Evolutionary conservation across 2,329 filamentous ascomycete species (phyloP).

Genomic region (Diaporthe australafricana): DNA sequence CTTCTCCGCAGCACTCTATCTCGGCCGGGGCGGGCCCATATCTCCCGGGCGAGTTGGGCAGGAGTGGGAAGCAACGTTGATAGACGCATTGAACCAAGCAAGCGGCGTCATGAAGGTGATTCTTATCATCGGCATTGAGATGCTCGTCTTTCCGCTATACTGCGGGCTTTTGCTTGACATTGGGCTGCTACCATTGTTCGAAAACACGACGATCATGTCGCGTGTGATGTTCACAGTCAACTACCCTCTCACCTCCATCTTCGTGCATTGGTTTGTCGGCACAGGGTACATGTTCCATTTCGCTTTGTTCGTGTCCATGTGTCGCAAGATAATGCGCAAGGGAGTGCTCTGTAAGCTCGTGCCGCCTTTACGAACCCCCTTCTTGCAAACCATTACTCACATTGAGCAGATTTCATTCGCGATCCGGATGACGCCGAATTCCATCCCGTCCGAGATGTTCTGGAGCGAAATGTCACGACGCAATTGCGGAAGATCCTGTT

Average conservation of each 20-base stretch:
- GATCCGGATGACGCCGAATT: conserved; percentile 99
- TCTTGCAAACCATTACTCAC: conserved; percentile 45
- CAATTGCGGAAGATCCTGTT: conserved; percentile 97
- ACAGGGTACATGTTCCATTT: conserved; percentile 99
- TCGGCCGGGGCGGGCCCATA: conserved; percentile 78
- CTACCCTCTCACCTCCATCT: conserved; percentile 89
- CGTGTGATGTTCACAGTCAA: conserved; percentile 81
- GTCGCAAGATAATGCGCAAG: conserved; percentile 94
- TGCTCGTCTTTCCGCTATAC: conserved; percentile 96
- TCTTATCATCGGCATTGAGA: conserved; percentile 97
- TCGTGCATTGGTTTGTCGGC: conserved; percentile 98
- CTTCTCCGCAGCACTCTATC: conserved; percentile 80
- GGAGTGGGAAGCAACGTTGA: conserved; percentile 79
- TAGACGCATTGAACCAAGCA: conserved; percentile 89
- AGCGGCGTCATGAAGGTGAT: conserved; percentile 98
- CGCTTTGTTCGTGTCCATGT: conserved; percentile 98
- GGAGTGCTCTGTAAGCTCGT: conserved; percentile 84
- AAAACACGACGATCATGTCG: conserved; percentile 80
- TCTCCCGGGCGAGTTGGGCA: conserved; percentile 66
- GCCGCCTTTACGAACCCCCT: background rate
- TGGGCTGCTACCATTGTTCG: conserved; percentile 90
- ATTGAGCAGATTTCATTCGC: conserved; percentile 83
- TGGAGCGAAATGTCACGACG: conserved; percentile 91
- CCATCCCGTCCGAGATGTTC: conserved; percentile 94
- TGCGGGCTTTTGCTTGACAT: conserved; percentile 91